phyloP scores from a whole-genome alignment of 306 rosid genomes.

The Lathyrus tuberosus region DNA sequence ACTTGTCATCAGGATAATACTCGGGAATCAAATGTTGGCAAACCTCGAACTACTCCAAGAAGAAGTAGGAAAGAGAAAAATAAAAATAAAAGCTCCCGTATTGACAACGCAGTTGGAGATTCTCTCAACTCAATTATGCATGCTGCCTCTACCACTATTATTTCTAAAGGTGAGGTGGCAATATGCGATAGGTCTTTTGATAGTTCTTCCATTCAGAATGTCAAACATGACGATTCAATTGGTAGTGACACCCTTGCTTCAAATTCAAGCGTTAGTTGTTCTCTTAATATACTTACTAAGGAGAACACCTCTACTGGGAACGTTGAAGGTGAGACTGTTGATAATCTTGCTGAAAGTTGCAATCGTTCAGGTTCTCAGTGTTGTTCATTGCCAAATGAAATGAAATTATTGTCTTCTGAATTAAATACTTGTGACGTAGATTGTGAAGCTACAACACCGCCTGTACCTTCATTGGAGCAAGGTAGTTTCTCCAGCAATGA shows the following conservation, averaged over 20 bases:
- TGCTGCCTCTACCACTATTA: slow-evolving; percentile 51
- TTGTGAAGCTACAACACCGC: slow-evolving; percentile 43
- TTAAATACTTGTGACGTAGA: slow-evolving; percentile 43
- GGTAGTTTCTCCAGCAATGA: slow-evolving; percentile 43
- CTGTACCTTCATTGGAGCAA: slow-evolving; percentile 45
- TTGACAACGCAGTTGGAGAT: slow-evolving; percentile 41
- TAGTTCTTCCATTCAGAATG: slow-evolving; percentile 48
- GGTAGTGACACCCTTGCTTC: slow-evolving; percentile 46
- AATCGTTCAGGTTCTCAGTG: slow-evolving; percentile 39
- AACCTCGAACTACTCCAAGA: slow-evolving; percentile 61
- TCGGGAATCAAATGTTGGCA: slow-evolving; percentile 48
- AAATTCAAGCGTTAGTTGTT: slow-evolving; percentile 50
- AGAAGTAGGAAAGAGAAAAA: slow-evolving; percentile 68
- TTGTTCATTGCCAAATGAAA: slow-evolving; percentile 48
- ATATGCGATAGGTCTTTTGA: slow-evolving; percentile 37
- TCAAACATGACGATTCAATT: slow-evolving; percentile 44
- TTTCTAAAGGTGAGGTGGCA: slow-evolving; percentile 52
- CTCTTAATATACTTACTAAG: slow-evolving; percentile 41
- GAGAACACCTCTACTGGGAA: slow-evolving; percentile 43
- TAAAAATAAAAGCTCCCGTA: slow-evolving; percentile 52
- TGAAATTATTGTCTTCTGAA: slow-evolving; percentile 42
- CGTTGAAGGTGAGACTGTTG: slow-evolving; percentile 47
- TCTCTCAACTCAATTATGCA: slow-evolving; percentile 44
- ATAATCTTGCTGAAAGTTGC: slow-evolving; percentile 45
- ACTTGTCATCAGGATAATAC: slow-evolving; percentile 68